phyloP scores from a whole-genome alignment of 2,329 filamentous ascomycete genomes.

The Fusarium stilboides region DNA sequence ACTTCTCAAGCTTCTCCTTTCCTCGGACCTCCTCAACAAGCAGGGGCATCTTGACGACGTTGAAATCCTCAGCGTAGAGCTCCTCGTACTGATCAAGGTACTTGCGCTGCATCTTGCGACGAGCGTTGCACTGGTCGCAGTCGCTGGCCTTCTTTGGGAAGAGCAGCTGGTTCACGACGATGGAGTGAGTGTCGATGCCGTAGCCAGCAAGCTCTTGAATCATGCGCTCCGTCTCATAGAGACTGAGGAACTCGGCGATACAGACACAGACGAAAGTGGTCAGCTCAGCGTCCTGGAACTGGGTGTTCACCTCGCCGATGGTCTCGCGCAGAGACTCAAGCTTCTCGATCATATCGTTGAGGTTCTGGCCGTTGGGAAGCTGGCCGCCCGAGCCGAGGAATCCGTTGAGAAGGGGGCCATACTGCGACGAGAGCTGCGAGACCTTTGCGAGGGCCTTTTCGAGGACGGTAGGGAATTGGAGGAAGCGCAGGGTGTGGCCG shows the following conservation, averaged over 20 bases:
- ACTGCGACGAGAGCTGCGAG: slow-evolving; percentile 92
- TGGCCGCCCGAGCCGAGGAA: slow-evolving; percentile 83
- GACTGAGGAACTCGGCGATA: slow-evolving; percentile 95
- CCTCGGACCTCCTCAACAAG: slow-evolving; percentile 96
- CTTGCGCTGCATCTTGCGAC: slow-evolving; percentile 99
- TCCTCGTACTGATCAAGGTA: slow-evolving; percentile 99
- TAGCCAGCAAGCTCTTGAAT: slow-evolving; percentile 97
- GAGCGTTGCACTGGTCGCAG: slow-evolving; percentile 95
- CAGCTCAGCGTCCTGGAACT: slow-evolving; percentile 97
- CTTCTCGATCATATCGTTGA: slow-evolving; percentile 93
- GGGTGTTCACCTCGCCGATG: slow-evolving; percentile 94
- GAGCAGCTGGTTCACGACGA: slow-evolving; percentile 97
- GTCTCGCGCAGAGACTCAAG: slow-evolving; percentile 94
- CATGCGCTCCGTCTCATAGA: slow-evolving; percentile 99
- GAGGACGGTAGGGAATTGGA: slow-evolving; percentile 97
- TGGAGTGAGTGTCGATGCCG: slow-evolving; percentile 95
- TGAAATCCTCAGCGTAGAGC: slow-evolving; percentile 95
- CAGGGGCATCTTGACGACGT: slow-evolving; percentile 98
- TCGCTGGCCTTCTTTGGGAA: slow-evolving; percentile 88
- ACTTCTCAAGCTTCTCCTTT: slow-evolving; percentile 93
- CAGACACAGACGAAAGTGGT: slow-evolving; percentile 99
- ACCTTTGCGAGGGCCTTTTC: slow-evolving; percentile 99
- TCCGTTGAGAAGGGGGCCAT: slow-evolving; percentile 95
- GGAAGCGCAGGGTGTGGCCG: slow-evolving; percentile 96
- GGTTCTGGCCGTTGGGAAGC: slow-evolving; percentile 91